phyloP scores from a whole-genome alignment of 1,284 basidiomycete genomes.

The Tilletia caries region DNA sequence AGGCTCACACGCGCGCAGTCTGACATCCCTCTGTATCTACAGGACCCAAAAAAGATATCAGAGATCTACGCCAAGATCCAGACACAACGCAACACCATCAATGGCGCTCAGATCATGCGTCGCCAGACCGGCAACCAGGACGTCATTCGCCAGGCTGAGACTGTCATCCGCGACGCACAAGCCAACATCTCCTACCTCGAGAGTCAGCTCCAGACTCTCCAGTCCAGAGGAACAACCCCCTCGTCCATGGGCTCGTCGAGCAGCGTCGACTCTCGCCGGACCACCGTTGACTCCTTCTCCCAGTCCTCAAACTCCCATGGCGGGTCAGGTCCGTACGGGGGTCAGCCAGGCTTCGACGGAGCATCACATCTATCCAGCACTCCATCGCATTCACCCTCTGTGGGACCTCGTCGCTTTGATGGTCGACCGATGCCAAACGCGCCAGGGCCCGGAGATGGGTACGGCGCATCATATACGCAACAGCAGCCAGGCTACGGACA shows the following conservation, averaged over 20 bases:
- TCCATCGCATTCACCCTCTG: conserved; percentile 24
- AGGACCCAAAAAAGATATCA: conserved; percentile 68
- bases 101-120: conserved; percentile 74
- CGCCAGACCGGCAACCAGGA: conserved; percentile 81
- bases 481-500: conserved; percentile 18
- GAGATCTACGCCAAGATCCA: conserved; percentile 84
- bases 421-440: conserved; percentile 16
- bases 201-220: conserved; percentile 76
- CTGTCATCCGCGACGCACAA: conserved; percentile 82
- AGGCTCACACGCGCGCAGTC: background rate
- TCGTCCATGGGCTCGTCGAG: conserved; percentile 54
- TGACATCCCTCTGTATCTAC: background rate
- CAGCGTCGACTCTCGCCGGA: background rate
- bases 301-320: background rate
- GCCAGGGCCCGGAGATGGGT: conserved; percentile 30
- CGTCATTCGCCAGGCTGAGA: conserved; percentile 69
- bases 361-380: conserved; percentile 23
- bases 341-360: background rate
- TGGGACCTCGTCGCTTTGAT: conserved; percentile 22
- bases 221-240: conserved; percentile 59
- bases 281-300: background rate
- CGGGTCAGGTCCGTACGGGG: background rate
- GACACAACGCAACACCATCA: conserved; percentile 86
- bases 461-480: conserved; percentile 19
- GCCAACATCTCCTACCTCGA: conserved; percentile 82